Evolutionary conservation across 805 yeast species (phyloP), one percentile per base, ranked within the genome.

Genomic region (Saturnispora zaruensis): DNA sequence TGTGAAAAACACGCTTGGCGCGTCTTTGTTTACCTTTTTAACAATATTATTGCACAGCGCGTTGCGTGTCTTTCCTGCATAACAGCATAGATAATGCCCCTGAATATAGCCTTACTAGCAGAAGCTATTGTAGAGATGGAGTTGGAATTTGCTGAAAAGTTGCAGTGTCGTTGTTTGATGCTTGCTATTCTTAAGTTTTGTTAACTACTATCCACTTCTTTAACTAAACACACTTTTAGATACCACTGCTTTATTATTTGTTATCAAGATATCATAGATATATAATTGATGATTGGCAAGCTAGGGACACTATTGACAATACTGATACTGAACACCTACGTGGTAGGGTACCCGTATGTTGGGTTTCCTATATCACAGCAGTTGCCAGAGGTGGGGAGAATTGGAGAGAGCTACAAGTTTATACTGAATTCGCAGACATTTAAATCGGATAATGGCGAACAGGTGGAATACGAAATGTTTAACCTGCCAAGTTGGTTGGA

Each of bases 331-430:
- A 45, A 42, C 38, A 41, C 37, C 28, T 8, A 47, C 9, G 48
- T 26, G 8, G 9, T 20, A 8, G 77, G 79, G 11, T 67, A 75
- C 34, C 81, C 87, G 5, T 70, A 73, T 47, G 71, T 75, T 37
- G 86, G 85, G 42, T 87, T 83, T 71, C 90, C 96, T n/a, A 79
- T 89, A 62, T 67, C 76, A 55, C 80, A 81, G 62, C 99, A 91
- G 67, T 73, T 82, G 21, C 98, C 98, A 5, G 84, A 88, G 32
- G 87, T 93, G 13, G 98, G 96, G 4, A 74, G 95, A 51, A 77
- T 79, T 14, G 78, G 78, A 52, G 72, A 78, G 57, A 57, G 63
- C 2, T 91, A 83, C 66, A 57, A 69, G 18, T 91, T 87, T 66
- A 74, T 82, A 34, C 66, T 91, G 40, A 82, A 89, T 48, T 69